A percentile compares a stretch with the other conserved stretches of the same genome.
Conservation (phyloP, 116 monocot species). For the Zostera marina region DNA sequence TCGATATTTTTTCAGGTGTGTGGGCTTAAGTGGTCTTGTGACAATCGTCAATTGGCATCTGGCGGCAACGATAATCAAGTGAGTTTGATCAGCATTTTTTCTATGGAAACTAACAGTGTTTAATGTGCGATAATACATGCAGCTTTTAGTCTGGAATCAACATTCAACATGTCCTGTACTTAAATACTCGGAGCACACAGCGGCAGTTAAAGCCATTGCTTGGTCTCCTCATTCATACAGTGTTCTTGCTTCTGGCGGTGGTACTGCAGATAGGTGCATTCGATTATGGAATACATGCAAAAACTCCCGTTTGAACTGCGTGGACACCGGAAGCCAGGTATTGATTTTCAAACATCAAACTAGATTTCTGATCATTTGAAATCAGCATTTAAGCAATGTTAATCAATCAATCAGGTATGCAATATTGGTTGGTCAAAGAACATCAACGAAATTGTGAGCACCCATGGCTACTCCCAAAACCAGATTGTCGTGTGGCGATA, state of each 20-base stretch:
- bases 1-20: slow-evolving; percentile 50
- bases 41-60: slow-evolving; percentile 91
- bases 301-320: slow-evolving; percentile 61
- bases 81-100: slow-evolving; percentile 11
- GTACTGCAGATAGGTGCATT: slow-evolving; percentile 93
- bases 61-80: slow-evolving; percentile 99
- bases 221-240: slow-evolving; percentile 98
- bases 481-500: slow-evolving; percentile 93
- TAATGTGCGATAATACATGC: slow-evolving; percentile 6
- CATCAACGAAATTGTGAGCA: slow-evolving; percentile 87
- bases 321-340: slow-evolving; percentile 99
- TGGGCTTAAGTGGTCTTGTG: slow-evolving; percentile 98
- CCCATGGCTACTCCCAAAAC: slow-evolving; percentile 91
- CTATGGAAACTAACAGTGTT: no score
- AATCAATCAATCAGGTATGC: background rate
- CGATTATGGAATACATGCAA: slow-evolving; percentile 96
- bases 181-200: slow-evolving; percentile 94
- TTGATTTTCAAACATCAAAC: background rate
- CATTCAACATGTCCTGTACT: slow-evolving; percentile 74
- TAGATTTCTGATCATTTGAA: background rate
- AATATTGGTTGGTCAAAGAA: slow-evolving; percentile 79
- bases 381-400: no score
- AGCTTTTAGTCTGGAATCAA: slow-evolving; percentile 98
- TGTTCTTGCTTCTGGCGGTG: slow-evolving; percentile 92
- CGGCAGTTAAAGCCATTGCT: slow-evolving; percentile 98